Evolutionary conservation across 192 early-diverging fungal genomes (phyloP), one percentile per base, ranked within the genome.

Genomic region (Podila minutissima): DNA sequence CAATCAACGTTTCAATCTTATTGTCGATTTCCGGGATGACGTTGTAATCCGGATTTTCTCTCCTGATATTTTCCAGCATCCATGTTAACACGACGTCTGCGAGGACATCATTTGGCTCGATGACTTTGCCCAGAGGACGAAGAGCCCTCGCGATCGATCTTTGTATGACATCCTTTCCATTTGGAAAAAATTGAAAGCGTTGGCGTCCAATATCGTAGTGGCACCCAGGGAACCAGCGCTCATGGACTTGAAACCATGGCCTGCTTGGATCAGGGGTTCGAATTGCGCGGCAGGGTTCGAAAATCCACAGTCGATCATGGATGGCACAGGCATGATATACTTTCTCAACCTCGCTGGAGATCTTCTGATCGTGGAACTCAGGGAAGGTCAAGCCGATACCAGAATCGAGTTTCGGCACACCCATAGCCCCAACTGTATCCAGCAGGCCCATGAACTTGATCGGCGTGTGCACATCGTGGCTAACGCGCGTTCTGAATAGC

Each of bases 361-460:
- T 38, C 11, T 29, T 64, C 7, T 33, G 13, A 64, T 75, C 74
- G 55, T 68, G 49, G 31, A 75, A 68, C 38, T 75, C 29, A 22
- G 20, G 53, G 49, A 46, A 75, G 3, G 48, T 35, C 33, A 75
- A 32, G 6, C 74, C 66, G 24, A 64, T 58, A 33, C 49, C 66
- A 41, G 67, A 28, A 41, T 38, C 38, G 20, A 68, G 10, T 17
- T 41, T 20, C 29, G 74, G 74, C 12, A 75, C 29, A 32, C 66
- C 74, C 33, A 64, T 8, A 46, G 26, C 32, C 9, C 66, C 73
- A 10, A 74, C 73, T 4, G 73, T 67, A 28, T 74, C 73, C 20
- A 67, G 38, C 32, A 75, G 24, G 31, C 74, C 66, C 35, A 75
- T 67, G 67, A 75, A 75, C 55, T 75, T 75, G 29, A 75, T 41